A percentile compares a stretch with the other conserved stretches of the same genome.
phyloP scores from a whole-genome alignment of 768 basidiomycete species.

The Amanita pallidorosea region DNA sequence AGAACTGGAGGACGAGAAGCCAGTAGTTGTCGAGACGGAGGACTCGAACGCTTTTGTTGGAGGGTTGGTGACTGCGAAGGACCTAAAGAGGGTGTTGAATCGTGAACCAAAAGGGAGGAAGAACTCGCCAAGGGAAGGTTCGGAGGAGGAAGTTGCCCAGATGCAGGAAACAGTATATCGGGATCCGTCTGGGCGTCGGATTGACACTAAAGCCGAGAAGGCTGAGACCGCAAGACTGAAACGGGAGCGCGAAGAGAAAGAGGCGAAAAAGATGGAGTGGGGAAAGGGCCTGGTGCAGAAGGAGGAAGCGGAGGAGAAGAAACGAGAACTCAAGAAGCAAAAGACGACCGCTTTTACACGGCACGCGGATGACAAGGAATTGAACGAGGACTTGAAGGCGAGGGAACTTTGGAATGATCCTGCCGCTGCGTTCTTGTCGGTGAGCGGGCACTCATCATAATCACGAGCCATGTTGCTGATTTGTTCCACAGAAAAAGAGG shows the following conservation, averaged over 20 bases:
- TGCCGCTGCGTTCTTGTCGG: conserved; percentile 89
- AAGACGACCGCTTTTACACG: conserved; percentile 60
- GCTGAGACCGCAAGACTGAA: conserved; percentile 80
- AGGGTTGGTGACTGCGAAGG: conserved; percentile 68
- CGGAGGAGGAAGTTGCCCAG: conserved; percentile 45
- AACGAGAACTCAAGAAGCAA: conserved; percentile 58
- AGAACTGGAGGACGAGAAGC: conserved; percentile 57
- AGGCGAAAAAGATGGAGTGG: conserved; percentile 95
- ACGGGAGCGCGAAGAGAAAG: conserved; percentile 74
- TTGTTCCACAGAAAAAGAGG: conserved; percentile 50
- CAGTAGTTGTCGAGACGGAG: conserved; percentile 40
- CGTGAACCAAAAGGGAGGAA: not conserved
- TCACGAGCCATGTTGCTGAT: not conserved
- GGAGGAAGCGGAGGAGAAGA: conserved; percentile 63
- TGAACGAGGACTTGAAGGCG: conserved; percentile 79
- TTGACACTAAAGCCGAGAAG: conserved; percentile 76
- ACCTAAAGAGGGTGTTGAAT: conserved; percentile 52
- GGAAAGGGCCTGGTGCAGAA: conserved; percentile 90
- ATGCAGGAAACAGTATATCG: conserved; percentile 92
- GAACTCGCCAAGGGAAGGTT: conserved; percentile 14
- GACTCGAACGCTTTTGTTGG: conserved; percentile 43
- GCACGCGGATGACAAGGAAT: conserved; percentile 67
- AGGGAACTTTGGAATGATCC: conserved; percentile 94
- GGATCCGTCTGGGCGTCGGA: conserved; percentile 77
- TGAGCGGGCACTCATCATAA: conserved; percentile 22